Percentiles rank a stretch among this genome's conserved stretches.
Conservation (phyloP, 2,329 filamentous ascomycete species). For the Xylariales sp. region DNA sequence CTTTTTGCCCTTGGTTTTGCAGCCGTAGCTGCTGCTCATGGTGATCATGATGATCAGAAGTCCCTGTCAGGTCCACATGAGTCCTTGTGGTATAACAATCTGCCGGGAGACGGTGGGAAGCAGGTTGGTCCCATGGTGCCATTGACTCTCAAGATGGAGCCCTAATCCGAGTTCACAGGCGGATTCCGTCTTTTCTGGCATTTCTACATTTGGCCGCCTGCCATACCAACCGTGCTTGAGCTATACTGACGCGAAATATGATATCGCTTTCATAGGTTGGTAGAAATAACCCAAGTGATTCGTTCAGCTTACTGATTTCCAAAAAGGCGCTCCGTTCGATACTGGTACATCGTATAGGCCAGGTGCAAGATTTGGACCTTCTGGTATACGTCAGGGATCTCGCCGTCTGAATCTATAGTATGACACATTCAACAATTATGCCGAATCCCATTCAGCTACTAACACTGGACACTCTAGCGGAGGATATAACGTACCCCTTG, state of each 20-base stretch:
- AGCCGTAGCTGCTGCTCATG: conserved; percentile 54
- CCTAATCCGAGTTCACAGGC: conserved; percentile 45
- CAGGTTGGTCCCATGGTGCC: conserved; percentile 51
- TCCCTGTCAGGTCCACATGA: conserved; percentile 65
- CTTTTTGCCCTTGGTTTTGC: conserved; percentile 37
- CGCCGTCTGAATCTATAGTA: conserved; percentile 84
- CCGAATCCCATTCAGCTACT: background rate
- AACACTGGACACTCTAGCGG: conserved; percentile 49
- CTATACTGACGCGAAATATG: conserved; percentile 66
- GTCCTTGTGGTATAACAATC: conserved; percentile 74
- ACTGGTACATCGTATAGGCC: conserved; percentile 82
- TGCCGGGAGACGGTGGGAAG: conserved; percentile 79
- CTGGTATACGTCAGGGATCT: conserved; percentile 81
- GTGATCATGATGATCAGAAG: conserved; percentile 52
- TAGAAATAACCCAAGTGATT: conserved; percentile 5
- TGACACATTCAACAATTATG: conserved; percentile 27
- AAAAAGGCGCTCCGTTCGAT: conserved; percentile 73
- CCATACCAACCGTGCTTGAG: conserved; percentile 73
- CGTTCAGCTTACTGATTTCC: conserved; percentile 1
- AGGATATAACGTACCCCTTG: conserved; percentile 79
- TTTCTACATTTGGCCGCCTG: conserved; percentile 77
- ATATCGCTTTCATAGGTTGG: conserved; percentile 79
- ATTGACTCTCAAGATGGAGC: conserved; percentile 2
- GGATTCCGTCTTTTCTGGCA: conserved; percentile 84
- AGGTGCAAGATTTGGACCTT: conserved; percentile 78